phyloP scores from a whole-genome alignment of 1,284 basidiomycete species.

The Naganishia sp. region DNA sequence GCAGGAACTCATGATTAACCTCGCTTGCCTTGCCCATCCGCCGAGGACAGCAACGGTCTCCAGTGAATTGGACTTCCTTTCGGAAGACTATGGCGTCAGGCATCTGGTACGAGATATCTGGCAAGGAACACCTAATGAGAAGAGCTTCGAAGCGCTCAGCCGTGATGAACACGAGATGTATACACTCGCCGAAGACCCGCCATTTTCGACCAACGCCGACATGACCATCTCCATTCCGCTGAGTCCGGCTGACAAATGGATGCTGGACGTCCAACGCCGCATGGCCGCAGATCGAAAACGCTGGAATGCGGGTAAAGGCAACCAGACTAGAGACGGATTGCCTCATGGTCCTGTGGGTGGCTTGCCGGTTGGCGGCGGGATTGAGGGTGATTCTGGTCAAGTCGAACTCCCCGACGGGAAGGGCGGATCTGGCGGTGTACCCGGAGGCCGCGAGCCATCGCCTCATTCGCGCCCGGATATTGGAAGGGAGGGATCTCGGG shows the following conservation, averaged over 20 bases:
- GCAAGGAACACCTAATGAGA: constrained; percentile 1
- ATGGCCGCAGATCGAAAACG: constrained; percentile 31
- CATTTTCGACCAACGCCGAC: not conserved
- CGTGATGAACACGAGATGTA: not conserved
- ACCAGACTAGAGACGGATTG: constrained; percentile 16
- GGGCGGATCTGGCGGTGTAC: not conserved
- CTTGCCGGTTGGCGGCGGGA: constrained; percentile 11
- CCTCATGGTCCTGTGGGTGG: constrained; percentile 29
- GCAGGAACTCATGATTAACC: constrained; percentile 49
- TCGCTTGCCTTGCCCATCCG: constrained; percentile 52
- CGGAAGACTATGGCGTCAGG: constrained; percentile 1
- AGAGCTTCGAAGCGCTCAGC: not conserved
- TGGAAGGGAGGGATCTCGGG: constrained; percentile 10
- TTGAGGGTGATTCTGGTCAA: not conserved
- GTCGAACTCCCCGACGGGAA: not conserved
- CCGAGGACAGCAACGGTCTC: constrained; percentile 35
- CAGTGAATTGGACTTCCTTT: not conserved
- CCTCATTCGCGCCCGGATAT: constrained; percentile 19
- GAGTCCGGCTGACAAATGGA: constrained; percentile 50
- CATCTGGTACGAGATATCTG: constrained; percentile 20
- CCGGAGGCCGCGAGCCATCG: not conserved
- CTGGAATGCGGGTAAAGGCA: not conserved
- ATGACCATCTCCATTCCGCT: constrained; percentile 26
- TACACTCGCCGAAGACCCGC: not conserved
- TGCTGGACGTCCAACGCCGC: constrained; percentile 43